Base-by-base conservation (phyloP, 31 red algal species). In the Porphyra umbilicalis region DNA sequence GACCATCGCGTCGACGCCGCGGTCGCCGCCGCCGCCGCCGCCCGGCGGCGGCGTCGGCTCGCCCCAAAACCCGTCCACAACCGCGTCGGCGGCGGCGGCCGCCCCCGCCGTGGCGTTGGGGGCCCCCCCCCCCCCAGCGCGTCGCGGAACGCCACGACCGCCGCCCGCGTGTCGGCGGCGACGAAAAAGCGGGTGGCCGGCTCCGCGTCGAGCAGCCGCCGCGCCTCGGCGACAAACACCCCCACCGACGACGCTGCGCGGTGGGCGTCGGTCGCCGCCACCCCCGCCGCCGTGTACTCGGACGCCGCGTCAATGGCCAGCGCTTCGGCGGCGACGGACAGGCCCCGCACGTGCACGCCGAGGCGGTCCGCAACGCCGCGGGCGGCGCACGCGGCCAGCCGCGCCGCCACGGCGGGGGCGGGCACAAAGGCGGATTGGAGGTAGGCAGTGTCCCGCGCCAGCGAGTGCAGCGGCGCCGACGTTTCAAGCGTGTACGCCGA, bases 21-120 rank as follows among this genome's bases (percentile, higher is more conserved):
- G 90, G 77, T 92, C 90, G 77, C 86, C 83, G 86, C 94, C 92
- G 75, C 29, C 75, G 77, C 89, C 90, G 77, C 86, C 83, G 86
- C 94, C 92, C 39, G 33, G 39, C 4, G 82, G 76, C 75, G 86
- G 34, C 75, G 83, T 74, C 44, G 44, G 13, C 3, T 67, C 57
- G 6, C 25, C 25, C 57, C 57, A 71, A 0, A 71, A 29, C 13
- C 57, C 57, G 25, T 71, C 57, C 20, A 71, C 57, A 18, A 25
- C 14, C 20, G 20, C 18, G 20, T 5, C 2, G 57, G 57, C 25
- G 13, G 42, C 38, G 7, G 38, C 38, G 38, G 42, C 18, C 42
- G 42, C 57, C 57, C 25, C 16, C 57, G 57, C 57, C 57, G 25
- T n/a, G 4, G 57, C 57, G 13, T 18, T 71, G 25, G 25, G 2